Evolutionary conservation across 352 stramenopile genomes (phyloP).

Genomic region (Globisporangium cylindrosporum): DNA sequence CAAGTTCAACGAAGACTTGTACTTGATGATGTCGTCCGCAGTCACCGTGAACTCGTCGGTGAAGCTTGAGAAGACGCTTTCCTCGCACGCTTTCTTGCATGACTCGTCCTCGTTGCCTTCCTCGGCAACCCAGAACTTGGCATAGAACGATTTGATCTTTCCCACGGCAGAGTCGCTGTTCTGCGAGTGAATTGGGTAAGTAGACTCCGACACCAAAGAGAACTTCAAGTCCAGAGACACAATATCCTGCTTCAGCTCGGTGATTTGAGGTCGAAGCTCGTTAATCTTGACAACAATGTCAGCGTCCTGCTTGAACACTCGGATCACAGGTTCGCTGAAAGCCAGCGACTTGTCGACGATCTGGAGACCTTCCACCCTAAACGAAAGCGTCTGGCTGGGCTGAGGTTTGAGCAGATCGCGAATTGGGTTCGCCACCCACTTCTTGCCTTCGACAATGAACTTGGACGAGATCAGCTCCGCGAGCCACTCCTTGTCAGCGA

Average conservation of each 20-base stretch:
- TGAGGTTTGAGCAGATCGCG: slow-evolving; percentile 48
- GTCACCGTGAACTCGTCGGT: slow-evolving; percentile 60
- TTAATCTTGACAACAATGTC: slow-evolving; percentile 50
- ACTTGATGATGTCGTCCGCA: slow-evolving; percentile 50
- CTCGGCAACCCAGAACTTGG: slow-evolving; percentile 69
- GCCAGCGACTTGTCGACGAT: slow-evolving; percentile 40
- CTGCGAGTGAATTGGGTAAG: slow-evolving; percentile 51
- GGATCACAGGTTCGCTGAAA: slow-evolving; percentile 42
- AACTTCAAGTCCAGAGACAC: slow-evolving; percentile 49
- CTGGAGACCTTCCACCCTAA: slow-evolving; percentile 29
- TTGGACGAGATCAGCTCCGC: slow-evolving; percentile 46
- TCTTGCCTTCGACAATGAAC: slow-evolving; percentile 46
- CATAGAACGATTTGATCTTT: slow-evolving; percentile 76
- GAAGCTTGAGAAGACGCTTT: slow-evolving; percentile 61
- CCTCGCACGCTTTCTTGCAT: slow-evolving; percentile 52
- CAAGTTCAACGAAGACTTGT: slow-evolving; percentile 58
- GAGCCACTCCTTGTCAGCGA: slow-evolving; percentile 53
- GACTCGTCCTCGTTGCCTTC: slow-evolving; percentile 55
- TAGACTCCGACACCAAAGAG: slow-evolving; percentile 42
- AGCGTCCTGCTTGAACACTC: slow-evolving; percentile 35
- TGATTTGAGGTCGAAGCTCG: slow-evolving; percentile 55
- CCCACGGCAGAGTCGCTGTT: slow-evolving; percentile 34
- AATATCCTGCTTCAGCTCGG: slow-evolving; percentile 36
- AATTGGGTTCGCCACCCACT: slow-evolving; percentile 74
- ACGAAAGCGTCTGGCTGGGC: slow-evolving; percentile 38